Base-by-base conservation (phyloP, 352 stramenopile species). In the Phytophthora tentaculata region DNA sequence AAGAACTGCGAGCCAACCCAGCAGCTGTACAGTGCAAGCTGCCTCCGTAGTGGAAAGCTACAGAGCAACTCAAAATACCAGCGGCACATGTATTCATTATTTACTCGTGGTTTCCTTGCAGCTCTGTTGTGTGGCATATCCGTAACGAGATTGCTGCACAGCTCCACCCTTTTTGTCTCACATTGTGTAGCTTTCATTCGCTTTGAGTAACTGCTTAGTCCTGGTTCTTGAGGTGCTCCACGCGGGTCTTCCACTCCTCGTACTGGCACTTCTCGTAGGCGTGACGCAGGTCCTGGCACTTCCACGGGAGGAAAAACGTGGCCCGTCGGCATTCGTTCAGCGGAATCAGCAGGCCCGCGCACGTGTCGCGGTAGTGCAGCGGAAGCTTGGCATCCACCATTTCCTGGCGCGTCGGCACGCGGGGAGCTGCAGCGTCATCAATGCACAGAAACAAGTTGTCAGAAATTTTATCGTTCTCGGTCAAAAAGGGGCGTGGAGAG, bases 221-320 rank as follows among this genome's bases (percentile, higher is more conserved):
- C 53, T 75, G 73, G 67, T 91, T 84, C 73, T 95, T 95, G 32
- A 95, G 74, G 54, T 93, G 84, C 61, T 88, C 78, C 44, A 91
- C 84, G 41, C 88, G 85, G 66, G 91, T 94, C 81, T 95, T 93
- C 88, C 88, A 86, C 71, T 98, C 92, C 67, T 96, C 90, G 79
- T 99, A 99, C 86, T 98, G 88, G 83, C 97, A 99, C 80, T 99
- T 98, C 81, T 99, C 97, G 80, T 99, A 99, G 28, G 93, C 97
- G 82, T 99, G 97, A 76, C 96, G 92, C 78, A 99, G 79, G 75
- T 99, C 95, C 74, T 93, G 86, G 80, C 97, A 99, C 77, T 98
- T 94, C 81, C 94, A 98, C 52, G 96, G 96, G 67, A 97, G 81
- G 75, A 93, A 99, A 53, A 92, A 89, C 44, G 93, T 99, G 61